Evolutionary conservation across 371 early-diverging fungal species (phyloP), one percentile per base, ranked within the genome.

Genomic region (Syncephalastrum sp.): DNA sequence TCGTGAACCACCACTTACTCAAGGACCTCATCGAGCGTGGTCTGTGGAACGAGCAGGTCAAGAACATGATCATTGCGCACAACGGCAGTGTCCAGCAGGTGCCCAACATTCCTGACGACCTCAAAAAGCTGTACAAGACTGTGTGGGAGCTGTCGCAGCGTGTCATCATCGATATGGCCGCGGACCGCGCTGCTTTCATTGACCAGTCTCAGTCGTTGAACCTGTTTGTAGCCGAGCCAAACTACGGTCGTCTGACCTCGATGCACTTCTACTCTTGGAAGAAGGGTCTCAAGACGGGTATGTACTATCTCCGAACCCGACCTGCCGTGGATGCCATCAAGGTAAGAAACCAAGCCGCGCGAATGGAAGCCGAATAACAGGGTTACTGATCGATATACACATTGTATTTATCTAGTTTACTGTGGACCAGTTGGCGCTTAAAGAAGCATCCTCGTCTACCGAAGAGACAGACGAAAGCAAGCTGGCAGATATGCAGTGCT

Each of bases 261-360:
- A 99, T 99, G 99, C 99, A 99, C 79, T 98, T 99, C 68, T 96
- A 97, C 74, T 98, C 95, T 7, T 99, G 97, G 97, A 91, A 92
- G 75, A 88, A 88, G 75, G 98, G 98, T 0, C 80, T 99, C 27
- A 99, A 99, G 90, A 99, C 99, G 2, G 99, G 99, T 56, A 96
- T 97, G 96, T 99, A 99, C 75, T 99, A 99, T 72, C 77, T 99
- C 50, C 91, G 99, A 54, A 93, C 98, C 15, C 85, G 94, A 46
- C 99, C 99, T 42, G 94, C 97, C 21, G 93, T 90, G 3, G 97
- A 96, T 64, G 98, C 99, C 14, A 98, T 99, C 81, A 95, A 99
- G 85, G 66, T 65, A 65, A 49, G 29, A 23, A 21, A 21, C 21
- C 21, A 21, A 21, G 2, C 21, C 21, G 21, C 21, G 21, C 21